Conservation (phyloP, 1,139 yeast species). For the Candida anutae region DNA sequence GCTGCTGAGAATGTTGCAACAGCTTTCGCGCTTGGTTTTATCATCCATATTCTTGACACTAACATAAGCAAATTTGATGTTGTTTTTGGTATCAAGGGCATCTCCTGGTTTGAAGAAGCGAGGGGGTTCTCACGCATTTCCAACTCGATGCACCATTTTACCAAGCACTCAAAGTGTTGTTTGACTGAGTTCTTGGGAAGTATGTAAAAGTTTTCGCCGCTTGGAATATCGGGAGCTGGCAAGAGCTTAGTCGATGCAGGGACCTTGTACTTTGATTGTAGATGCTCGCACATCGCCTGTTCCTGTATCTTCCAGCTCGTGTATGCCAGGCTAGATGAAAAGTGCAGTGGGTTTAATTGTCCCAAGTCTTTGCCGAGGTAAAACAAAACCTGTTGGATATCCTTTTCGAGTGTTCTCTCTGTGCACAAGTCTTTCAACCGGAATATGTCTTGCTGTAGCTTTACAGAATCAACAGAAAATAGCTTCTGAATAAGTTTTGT, state of each 20-base stretch:
- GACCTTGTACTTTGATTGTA: slow-evolving; percentile 33
- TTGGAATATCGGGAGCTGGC: slow-evolving; percentile 22
- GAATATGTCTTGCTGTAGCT: slow-evolving; percentile 44
- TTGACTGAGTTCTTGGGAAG: slow-evolving; percentile 34
- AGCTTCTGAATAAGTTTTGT: slow-evolving; percentile 30
- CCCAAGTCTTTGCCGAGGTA: slow-evolving; percentile 37
- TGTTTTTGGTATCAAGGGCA: slow-evolving; percentile 29
- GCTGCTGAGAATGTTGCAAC: slow-evolving; percentile 48
- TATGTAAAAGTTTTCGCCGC: slow-evolving; percentile 30
- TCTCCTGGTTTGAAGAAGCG: slow-evolving; percentile 13
- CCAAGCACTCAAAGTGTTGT: slow-evolving; percentile 21
- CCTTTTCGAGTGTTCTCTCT: slow-evolving; percentile 37
- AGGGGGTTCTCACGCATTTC: slow-evolving; percentile 10
- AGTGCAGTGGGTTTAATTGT: slow-evolving; percentile 32
- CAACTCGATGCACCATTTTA: slow-evolving; percentile 20
- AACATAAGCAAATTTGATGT: slow-evolving; percentile 33
- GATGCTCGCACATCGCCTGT: slow-evolving; percentile 24
- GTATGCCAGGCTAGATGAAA: slow-evolving; percentile 32
- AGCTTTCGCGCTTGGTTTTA: slow-evolving; percentile 46
- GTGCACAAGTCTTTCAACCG: slow-evolving; percentile 34
- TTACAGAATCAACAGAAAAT: slow-evolving; percentile 32
- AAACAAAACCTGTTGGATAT: slow-evolving; percentile 31
- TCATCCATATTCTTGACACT: slow-evolving; percentile 55
- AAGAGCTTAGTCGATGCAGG: slow-evolving; percentile 25
- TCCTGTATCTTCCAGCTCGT: slow-evolving; percentile 49